Evolutionary conservation across 768 basidiomycete species (phyloP), one percentile per base, ranked within the genome.

Genomic region (Calocybe cyanea): DNA sequence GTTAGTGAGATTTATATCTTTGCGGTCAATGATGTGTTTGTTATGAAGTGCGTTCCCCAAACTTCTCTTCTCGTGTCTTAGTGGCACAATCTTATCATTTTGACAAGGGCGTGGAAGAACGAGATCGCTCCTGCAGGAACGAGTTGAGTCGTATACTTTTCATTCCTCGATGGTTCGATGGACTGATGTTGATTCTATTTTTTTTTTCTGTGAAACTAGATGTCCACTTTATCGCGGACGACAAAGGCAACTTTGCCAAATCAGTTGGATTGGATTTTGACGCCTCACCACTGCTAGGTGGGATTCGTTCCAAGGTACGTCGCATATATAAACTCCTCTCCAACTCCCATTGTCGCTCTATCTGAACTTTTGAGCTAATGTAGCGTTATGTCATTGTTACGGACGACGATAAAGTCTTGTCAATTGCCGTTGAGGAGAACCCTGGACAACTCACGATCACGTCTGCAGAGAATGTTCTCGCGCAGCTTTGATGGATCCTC

Each of bases 11-110:
- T 90, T 50, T 85, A 81, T 50, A 76, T 92, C 44, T 66, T 93
- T 45, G 69, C 81, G 19, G 83, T 88, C 46, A 93, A 93, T 61
- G 91, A 94, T 59, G 73, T 75, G 6, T 92, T 86, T 56, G 85
- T 87, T 36, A 78, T 73, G 47, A 76, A 81, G 73, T 76, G 45
- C 5, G 45, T 70, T 56, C n/a, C 43, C 7, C 9, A 13, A 0
- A 20, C 30, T 19, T 13, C 9, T 15, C 42, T 2, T 28, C 30
- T n/a, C 46, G 32, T 2, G 10, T 14, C 25, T 13, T 24, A 32
- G 30, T 9, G 14, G 13, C 28, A 3, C n/a, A n/a, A n/a, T n/a
- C n/a, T n/a, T 4, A 42, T 17, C 20, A 14, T 17, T 28, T 41
- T 23, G 8, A 19, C 11, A 41, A 84, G 82, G 51, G 83, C 82